A percentile compares a stretch with the other conserved stretches of the same genome.
These are phyloP conservation scores for Colletotrichum noveboracense DNA, from an alignment of 2,329 filamentous ascomycete species.

Conservation along the genomic window DNA sequence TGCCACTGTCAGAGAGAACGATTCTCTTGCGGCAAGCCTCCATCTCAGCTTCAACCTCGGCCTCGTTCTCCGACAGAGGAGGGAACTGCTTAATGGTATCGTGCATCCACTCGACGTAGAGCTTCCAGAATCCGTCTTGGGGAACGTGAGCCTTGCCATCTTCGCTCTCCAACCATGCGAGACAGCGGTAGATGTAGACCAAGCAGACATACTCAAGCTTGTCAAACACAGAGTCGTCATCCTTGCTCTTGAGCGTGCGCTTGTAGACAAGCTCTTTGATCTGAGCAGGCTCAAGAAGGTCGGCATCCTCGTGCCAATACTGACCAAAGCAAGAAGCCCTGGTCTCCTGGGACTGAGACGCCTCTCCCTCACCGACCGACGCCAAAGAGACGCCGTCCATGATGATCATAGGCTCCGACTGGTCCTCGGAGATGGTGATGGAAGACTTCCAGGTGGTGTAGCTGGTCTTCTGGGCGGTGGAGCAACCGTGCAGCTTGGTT, in stretches of 20 bases:
- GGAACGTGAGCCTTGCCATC: not conserved
- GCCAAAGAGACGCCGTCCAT: constrained; percentile 13
- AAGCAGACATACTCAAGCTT: constrained; percentile 17
- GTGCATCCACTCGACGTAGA: constrained; percentile 12
- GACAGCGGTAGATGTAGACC: constrained; percentile 9
- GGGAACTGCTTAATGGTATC: constrained; percentile 10
- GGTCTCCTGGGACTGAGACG: not conserved
- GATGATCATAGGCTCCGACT: constrained; percentile 4
- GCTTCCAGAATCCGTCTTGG: constrained; percentile 11
- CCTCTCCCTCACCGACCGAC: constrained; percentile 3
- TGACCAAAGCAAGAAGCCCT: constrained; percentile 10
- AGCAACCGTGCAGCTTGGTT: constrained; percentile 8
- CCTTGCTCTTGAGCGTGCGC: constrained; percentile 14
- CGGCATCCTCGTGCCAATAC: constrained; percentile 8
- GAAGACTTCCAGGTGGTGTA: constrained; percentile 18
- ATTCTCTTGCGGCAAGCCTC: not conserved
- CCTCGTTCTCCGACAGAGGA: not conserved
- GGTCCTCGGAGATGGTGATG: constrained; percentile 10
- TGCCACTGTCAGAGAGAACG: constrained; percentile 8
- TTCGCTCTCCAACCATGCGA: constrained; percentile 7
- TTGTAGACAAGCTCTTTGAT: constrained; percentile 12
- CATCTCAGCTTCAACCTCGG: not conserved
- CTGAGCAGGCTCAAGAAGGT: constrained; percentile 7
- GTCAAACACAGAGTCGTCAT: constrained; percentile 12
- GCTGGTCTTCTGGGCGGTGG: constrained; percentile 14